These are phyloP conservation scores for Aspergillus arachidicola DNA, from an alignment of 2,329 filamentous ascomycete genomes.

Conservation along the genomic window DNA sequence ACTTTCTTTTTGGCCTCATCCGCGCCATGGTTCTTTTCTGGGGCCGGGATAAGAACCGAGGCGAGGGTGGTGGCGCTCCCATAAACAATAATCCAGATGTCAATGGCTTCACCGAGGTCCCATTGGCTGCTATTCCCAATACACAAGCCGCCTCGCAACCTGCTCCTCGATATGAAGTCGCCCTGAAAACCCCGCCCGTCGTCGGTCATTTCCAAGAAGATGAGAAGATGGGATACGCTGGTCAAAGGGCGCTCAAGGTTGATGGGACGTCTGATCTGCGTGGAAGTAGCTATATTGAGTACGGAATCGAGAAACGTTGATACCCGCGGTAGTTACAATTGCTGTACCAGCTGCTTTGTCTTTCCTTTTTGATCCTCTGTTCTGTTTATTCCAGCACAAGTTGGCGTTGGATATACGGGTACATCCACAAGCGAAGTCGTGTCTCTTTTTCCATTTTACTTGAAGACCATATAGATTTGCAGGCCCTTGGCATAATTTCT, in stretches of 20 bases:
- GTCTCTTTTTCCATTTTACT: neutral
- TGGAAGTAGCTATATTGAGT: constrained; percentile 43
- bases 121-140: constrained; percentile 36
- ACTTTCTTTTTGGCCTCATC: constrained; percentile 73
- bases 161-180: constrained; percentile 30
- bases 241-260: constrained; percentile 39
- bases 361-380: neutral
- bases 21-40: constrained; percentile 66
- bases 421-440: neutral
- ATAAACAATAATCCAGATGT: constrained; percentile 21
- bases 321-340: neutral
- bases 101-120: constrained; percentile 41
- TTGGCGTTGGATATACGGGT: constrained; percentile 7
- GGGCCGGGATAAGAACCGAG: constrained; percentile 61
- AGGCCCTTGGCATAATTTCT: neutral
- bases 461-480: neutral
- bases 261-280: constrained; percentile 26
- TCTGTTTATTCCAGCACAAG: neutral
- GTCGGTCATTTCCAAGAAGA: constrained; percentile 28
- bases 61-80: constrained; percentile 57
- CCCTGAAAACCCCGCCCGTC: constrained; percentile 13
- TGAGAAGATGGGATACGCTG: constrained; percentile 48
- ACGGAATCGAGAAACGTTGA: constrained; percentile 36
- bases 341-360: neutral
- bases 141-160: constrained; percentile 19